Percentiles rank a stretch among this genome's conserved stretches.
phyloP scores from a whole-genome alignment of 805 yeast species.

The Candida coleopterorum region DNA sequence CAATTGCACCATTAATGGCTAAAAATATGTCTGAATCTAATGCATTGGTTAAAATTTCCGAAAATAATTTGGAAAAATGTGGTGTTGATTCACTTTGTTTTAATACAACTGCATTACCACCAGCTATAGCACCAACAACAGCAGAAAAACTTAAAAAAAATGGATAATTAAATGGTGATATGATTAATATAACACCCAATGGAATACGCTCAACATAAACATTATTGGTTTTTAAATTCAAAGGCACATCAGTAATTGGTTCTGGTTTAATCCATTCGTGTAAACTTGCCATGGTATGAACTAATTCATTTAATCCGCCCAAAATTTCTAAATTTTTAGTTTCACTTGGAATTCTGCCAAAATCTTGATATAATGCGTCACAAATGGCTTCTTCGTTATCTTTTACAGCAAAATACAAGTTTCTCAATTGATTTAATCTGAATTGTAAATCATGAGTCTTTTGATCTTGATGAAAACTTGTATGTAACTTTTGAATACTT shows the following conservation, averaged over 20 bases:
- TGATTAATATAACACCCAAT: constrained; percentile 64
- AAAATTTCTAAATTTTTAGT: constrained; percentile 54
- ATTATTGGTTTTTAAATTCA: constrained; percentile 25
- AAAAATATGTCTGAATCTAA: constrained; percentile 52
- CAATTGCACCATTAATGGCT: constrained; percentile 68
- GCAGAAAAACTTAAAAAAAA: constrained; percentile 58
- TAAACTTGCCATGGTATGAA: constrained; percentile 54
- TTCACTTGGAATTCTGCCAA: constrained; percentile 62
- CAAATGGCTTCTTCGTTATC: constrained; percentile 53
- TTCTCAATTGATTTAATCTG: constrained; percentile 60
- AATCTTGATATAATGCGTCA: constrained; percentile 60
- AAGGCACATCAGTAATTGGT: constrained; percentile 31
- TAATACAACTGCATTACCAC: constrained; percentile 75
- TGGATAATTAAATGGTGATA: constrained; percentile 83
- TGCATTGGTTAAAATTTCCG: constrained; percentile 47
- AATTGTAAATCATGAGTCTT: constrained; percentile 46
- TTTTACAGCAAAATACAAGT: constrained; percentile 56
- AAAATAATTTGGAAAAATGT: constrained; percentile 49
- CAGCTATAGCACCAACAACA: constrained; percentile 73
- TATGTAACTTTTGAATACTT: constrained; percentile 39
- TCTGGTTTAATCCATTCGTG: constrained; percentile 58
- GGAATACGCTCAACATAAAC: constrained; percentile 35
- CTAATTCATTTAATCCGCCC: constrained; percentile 49
- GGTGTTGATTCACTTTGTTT: constrained; percentile 77
- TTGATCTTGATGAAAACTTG: constrained; percentile 39